phyloP scores from a whole-genome alignment of 1,139 yeast species.

The Suhomyces bokatorum region DNA sequence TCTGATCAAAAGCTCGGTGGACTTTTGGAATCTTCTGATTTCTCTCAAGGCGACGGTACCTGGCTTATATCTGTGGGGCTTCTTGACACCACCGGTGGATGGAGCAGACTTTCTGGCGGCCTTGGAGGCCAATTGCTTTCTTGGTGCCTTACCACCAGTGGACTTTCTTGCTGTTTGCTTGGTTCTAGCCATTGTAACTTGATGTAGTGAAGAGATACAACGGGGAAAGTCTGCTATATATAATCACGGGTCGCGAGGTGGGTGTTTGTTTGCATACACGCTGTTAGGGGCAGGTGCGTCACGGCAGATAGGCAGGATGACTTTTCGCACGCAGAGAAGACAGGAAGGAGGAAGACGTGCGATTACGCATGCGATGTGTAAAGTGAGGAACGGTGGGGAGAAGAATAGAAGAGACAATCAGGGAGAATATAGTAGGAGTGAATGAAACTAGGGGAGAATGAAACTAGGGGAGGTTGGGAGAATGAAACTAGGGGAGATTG shows the following conservation, averaged over 20 bases:
- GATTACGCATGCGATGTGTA: conserved; percentile 5
- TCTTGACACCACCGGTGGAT: conserved; percentile 98
- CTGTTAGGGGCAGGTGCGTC: too few relatives aligned
- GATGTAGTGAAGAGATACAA: neutral
- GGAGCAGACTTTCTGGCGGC: conserved; percentile 99
- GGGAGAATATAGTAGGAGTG: too few relatives aligned
- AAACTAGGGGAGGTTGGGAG: too few relatives aligned
- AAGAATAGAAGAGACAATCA: too few relatives aligned
- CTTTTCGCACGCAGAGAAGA: conserved; percentile 11
- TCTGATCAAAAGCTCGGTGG: conserved; percentile 95
- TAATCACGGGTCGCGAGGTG: conserved; percentile 1
- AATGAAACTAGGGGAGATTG: too few relatives aligned
- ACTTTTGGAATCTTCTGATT: conserved; percentile 98
- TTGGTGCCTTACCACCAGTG: conserved; percentile 99
- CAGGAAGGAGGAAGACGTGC: neutral
- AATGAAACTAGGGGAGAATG: too few relatives aligned
- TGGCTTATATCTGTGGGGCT: conserved; percentile 99
- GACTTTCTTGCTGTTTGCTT: conserved; percentile 99
- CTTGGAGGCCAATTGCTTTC: conserved; percentile 98
- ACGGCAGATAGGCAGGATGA: neutral
- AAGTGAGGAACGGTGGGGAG: neutral
- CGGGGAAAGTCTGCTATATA: conserved; percentile 3
- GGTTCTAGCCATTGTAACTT: conserved; percentile 85
- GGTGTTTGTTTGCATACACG: neutral
- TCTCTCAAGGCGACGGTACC: conserved; percentile 99